Base-by-base conservation (phyloP, 2,329 filamentous ascomycete species). In the Colletotrichum kahawae region DNA sequence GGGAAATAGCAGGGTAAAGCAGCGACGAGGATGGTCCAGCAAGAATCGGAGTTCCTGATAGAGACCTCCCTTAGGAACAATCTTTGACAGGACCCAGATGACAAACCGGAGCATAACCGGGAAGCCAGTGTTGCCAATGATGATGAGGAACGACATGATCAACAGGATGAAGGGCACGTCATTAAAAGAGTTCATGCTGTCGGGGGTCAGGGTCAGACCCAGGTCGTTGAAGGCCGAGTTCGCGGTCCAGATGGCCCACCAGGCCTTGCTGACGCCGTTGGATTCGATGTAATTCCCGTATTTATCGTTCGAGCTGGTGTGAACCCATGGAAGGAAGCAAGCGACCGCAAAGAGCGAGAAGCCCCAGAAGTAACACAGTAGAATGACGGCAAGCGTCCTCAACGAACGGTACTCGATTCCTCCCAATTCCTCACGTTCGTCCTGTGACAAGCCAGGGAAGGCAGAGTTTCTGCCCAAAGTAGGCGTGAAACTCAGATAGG, bases 381-480 rank as follows among this genome's bases (percentile, higher is more conserved):
- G 87, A 34, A 98, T 92, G 33, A 95, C 82, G 2, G 95, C 94
- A 63, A 99, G 86, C 3, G 95, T 95, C 83, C 98, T 97, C 75
- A 99, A 83, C 0, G 96, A 95, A 7, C 97, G 93, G 81, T 99
- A 99, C 83, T 99, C 97, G 77, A 99, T 98, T 24, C 97, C 97
- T 13, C 97, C 97, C 4, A 99, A 87, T 83, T 99, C 97, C 82
- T 99, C 96, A 78, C 97, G 92, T 84, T 99, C 95, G 77, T 97
- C 95, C 78, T 98, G 94, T 0, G 94, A 95, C 77, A 99, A 84
- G 78, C 96, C 95, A 14, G 97, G 90, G 81, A 98, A 99, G 48
- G 95, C 93, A 13, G 96, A 98, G 83, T 99, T 99, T 77, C 97
- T 92, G 29, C 94, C 96, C 69, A 98, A 91, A 0, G 97, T 99